phyloP scores from a whole-genome alignment of 345 rosid species.

The Jatropha curcas region DNA sequence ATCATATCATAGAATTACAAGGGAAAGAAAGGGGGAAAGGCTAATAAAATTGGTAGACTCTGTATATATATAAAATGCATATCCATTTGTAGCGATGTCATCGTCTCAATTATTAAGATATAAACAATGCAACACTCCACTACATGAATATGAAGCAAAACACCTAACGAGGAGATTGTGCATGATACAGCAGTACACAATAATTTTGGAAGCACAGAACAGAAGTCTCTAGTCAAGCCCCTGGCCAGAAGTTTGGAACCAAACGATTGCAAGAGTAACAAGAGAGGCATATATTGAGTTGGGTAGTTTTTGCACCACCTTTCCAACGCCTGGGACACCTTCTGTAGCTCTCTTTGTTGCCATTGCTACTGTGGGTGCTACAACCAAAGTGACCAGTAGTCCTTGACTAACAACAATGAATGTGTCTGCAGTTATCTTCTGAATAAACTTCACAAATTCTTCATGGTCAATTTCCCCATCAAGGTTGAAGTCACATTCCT shows the following conservation, averaged over 20 bases:
- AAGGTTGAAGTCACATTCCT: conserved; percentile 71
- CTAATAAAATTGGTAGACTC: neutral
- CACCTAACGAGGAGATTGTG: neutral
- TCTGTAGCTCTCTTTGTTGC: conserved; percentile 85
- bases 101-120: conserved; percentile 19
- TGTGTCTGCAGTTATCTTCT: conserved; percentile 59
- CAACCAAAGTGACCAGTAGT: conserved; percentile 68
- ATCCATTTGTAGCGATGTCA: neutral
- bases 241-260: conserved; percentile 49
- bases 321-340: conserved; percentile 84
- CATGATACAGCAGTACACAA: conserved; percentile 1
- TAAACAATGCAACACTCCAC: neutral
- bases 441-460: conserved; percentile 73
- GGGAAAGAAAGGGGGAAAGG: neutral
- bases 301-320: conserved; percentile 78
- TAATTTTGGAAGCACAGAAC: neutral
- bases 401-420: conserved; percentile 73
- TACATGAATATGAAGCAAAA: neutral
- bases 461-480: conserved; percentile 78
- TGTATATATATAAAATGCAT: neutral
- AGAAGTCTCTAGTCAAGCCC: conserved; percentile 22
- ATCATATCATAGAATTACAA: neutral
- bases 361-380: conserved; percentile 86
- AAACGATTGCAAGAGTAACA: conserved; percentile 69
- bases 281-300: conserved; percentile 78